These are phyloP conservation scores for Isochrysis galbana DNA, from an alignment of 78 protist species.

Conservation along the genomic window DNA sequence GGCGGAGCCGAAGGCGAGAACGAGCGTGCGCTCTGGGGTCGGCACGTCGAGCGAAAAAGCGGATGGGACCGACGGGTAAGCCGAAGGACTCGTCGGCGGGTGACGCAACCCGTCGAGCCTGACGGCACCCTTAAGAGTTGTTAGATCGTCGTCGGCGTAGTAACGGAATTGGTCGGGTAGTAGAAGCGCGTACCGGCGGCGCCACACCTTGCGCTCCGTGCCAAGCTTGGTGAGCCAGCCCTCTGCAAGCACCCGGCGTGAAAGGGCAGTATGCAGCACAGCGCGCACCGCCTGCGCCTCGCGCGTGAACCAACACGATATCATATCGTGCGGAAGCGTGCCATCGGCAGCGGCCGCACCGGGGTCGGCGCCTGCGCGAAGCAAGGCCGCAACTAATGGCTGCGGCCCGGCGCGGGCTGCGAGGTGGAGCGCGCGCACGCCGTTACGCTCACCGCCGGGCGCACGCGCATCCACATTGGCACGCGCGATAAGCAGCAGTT, in stretches of 20 bases:
- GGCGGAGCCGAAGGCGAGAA: neutral
- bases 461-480: neutral
- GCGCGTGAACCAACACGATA: neutral
- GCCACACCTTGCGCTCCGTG: neutral
- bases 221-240: slow-evolving; percentile 8
- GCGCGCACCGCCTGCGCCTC: neutral
- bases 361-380: neutral
- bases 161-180: neutral
- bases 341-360: neutral
- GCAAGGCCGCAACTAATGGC: neutral
- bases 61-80: neutral
- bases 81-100: neutral
- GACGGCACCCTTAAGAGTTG: neutral
- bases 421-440: neutral
- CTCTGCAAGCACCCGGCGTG: neutral
- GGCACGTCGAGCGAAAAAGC: neutral
- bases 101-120: neutral
- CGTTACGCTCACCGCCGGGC: neutral
- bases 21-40: neutral
- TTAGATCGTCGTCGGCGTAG: neutral
- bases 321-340: neutral
- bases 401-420: slow-evolving; percentile 12
- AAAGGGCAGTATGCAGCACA: neutral
- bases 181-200: neutral
- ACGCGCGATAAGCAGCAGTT: neutral